phyloP scores from a whole-genome alignment of 768 basidiomycete genomes.

The Suillus placidus region DNA sequence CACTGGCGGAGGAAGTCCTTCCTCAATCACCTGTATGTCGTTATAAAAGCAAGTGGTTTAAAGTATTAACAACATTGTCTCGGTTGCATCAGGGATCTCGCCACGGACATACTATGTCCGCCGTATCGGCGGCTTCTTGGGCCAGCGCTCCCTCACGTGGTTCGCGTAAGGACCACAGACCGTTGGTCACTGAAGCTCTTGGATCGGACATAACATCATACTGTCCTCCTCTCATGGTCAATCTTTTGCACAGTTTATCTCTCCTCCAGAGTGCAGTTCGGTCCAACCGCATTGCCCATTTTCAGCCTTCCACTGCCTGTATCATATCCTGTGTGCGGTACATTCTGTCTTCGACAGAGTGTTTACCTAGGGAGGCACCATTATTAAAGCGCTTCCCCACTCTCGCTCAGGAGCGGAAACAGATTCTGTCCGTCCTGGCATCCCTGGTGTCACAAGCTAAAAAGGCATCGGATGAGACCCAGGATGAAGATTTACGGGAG shows the following conservation, averaged over 20 bases:
- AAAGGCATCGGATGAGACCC: conserved; percentile 53
- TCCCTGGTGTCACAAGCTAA: conserved; percentile 81
- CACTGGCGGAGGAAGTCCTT: conserved; percentile 61
- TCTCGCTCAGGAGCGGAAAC: conserved; percentile 78
- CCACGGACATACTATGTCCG: conserved; percentile 55
- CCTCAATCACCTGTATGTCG: conserved; percentile 46
- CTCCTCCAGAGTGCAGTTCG: conserved; percentile 85
- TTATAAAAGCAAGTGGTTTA: conserved; percentile 5
- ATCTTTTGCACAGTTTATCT: conserved; percentile 82
- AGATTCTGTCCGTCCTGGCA: conserved; percentile 79
- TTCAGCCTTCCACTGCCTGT: conserved; percentile 91
- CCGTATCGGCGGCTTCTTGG: conserved; percentile 58
- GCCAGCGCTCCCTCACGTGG: conserved; percentile 45
- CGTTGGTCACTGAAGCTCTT: conserved; percentile 47
- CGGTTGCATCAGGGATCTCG: conserved; percentile 40
- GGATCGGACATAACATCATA: conserved; percentile 60
- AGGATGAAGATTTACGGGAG: conserved; percentile 49
- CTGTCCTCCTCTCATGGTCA: conserved; percentile 79
- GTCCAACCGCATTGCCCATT: conserved; percentile 77
- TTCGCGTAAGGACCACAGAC: conserved; percentile 43
- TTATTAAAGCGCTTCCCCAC: conserved; percentile 65
- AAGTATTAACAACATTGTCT: conserved; percentile 13
- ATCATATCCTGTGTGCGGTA: conserved; percentile 93
- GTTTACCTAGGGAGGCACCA: conserved; percentile 79
- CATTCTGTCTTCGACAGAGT: conserved; percentile 81